Percentiles rank a stretch among this genome's conserved stretches.
Evolutionary conservation across 495 filamentous ascomycete species (phyloP).

Genomic region (Neurospora discreta): DNA sequence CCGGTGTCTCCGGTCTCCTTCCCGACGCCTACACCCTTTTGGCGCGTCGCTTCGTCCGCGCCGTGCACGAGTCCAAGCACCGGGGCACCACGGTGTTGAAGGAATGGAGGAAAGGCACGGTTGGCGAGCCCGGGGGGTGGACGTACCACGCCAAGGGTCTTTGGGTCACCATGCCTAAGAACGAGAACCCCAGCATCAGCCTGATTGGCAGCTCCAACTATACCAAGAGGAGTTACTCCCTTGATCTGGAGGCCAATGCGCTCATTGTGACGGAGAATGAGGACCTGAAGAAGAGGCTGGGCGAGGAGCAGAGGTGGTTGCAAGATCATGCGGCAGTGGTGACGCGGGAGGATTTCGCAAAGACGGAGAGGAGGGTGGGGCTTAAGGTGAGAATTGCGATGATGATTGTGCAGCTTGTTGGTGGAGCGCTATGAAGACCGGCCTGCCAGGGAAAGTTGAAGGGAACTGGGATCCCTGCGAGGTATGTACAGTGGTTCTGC

Average conservation of each 20-base stretch:
- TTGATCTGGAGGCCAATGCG: conserved; percentile 82
- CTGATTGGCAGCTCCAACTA: conserved; percentile 92
- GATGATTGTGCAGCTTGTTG: conserved; percentile 72
- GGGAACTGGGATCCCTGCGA: background rate
- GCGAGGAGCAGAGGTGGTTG: conserved; percentile 68
- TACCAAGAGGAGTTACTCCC: conserved; percentile 80
- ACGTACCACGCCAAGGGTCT: conserved; percentile 97
- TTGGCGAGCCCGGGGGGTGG: conserved; percentile 75
- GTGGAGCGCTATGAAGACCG: conserved; percentile 48
- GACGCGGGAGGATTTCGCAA: conserved; percentile 63
- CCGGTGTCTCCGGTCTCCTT: conserved; percentile 78
- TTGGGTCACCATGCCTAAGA: conserved; percentile 67
- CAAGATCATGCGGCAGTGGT: conserved; percentile 57
- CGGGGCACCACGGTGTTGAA: conserved; percentile 54
- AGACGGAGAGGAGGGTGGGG: conserved; percentile 69
- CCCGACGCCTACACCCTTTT: conserved; percentile 87
- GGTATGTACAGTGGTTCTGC: background rate
- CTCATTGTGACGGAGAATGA: conserved; percentile 74
- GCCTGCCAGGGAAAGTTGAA: background rate
- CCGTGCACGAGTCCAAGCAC: conserved; percentile 50
- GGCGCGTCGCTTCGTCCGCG: conserved; percentile 66
- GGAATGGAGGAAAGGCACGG: conserved; percentile 80
- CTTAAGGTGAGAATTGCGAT: conserved; percentile 80
- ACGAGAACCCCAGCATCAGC: conserved; percentile 56
- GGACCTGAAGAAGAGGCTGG: conserved; percentile 57